These are phyloP conservation scores for Colletotrichum noveboracense DNA, from an alignment of 2,329 filamentous ascomycete genomes.

Conservation along the genomic window DNA sequence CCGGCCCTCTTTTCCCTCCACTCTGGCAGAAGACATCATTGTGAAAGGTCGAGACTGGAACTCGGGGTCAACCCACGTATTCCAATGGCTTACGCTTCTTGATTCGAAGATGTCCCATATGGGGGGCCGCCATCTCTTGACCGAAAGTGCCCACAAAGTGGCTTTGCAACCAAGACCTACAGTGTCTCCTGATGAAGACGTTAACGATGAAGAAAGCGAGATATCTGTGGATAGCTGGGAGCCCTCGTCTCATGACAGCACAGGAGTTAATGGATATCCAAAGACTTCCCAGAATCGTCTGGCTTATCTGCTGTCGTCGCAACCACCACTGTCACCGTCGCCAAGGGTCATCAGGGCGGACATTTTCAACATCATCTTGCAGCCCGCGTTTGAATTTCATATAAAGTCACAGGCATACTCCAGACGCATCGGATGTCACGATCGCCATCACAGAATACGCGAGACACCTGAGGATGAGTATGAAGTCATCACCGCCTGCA, in stretches of 20 bases:
- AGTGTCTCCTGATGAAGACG: background rate
- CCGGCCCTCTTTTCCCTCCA: background rate
- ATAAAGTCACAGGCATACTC: background rate
- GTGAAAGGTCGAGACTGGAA: background rate
- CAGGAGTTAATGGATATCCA: background rate
- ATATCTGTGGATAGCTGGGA: background rate
- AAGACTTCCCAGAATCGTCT: background rate
- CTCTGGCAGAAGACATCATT: background rate
- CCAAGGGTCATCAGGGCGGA: background rate
- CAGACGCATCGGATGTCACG: background rate
- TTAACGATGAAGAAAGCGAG: background rate
- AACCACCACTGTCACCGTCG: background rate
- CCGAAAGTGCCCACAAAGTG: background rate
- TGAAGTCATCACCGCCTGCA: background rate
- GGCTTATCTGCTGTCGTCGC: background rate
- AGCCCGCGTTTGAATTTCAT: background rate
- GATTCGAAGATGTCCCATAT: background rate
- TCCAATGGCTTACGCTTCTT: background rate
- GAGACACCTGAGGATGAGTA: background rate
- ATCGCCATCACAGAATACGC: background rate
- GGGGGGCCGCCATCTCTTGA: background rate
- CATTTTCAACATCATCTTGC: background rate
- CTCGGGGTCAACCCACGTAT: background rate
- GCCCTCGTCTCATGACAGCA: background rate
- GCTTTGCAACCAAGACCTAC: background rate